Percentiles rank a stretch among this genome's conserved stretches.
These are phyloP conservation scores for Medicago truncatula DNA, from an alignment of 306 rosid species.

Conservation along the genomic window MtrunA17r5.0-ANR NC_053046.1:16864001-16864500, in stretches of 20 bases:
- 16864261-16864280: constrained; percentile 40
- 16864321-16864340: constrained; percentile 69
- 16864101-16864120: constrained; percentile 93
- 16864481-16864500: constrained; percentile 62
- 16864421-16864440: constrained; percentile 62
- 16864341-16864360: constrained; percentile 54
- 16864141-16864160: constrained; percentile 71
- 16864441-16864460: constrained; percentile 66
- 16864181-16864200: constrained; percentile 50
- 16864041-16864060: constrained; percentile 83
- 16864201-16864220: constrained; percentile 15
- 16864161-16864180: constrained; percentile 69
- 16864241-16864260: constrained; percentile 32
- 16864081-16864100: constrained; percentile 80
- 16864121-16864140: constrained; percentile 74
- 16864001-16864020: constrained; percentile 65
- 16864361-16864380: constrained; percentile 65
- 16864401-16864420: constrained; percentile 73
- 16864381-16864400: constrained; percentile 80
- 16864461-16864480: constrained; percentile 65
- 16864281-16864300: constrained; percentile 28
- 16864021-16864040: constrained; percentile 74
- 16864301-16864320: constrained; percentile 54
- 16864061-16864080: constrained; percentile 56
- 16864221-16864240: constrained; percentile 32